These are phyloP conservation scores for Pseudevernia furfuracea DNA, from an alignment of 495 filamentous ascomycete species.

Conservation along the genomic window DNA sequence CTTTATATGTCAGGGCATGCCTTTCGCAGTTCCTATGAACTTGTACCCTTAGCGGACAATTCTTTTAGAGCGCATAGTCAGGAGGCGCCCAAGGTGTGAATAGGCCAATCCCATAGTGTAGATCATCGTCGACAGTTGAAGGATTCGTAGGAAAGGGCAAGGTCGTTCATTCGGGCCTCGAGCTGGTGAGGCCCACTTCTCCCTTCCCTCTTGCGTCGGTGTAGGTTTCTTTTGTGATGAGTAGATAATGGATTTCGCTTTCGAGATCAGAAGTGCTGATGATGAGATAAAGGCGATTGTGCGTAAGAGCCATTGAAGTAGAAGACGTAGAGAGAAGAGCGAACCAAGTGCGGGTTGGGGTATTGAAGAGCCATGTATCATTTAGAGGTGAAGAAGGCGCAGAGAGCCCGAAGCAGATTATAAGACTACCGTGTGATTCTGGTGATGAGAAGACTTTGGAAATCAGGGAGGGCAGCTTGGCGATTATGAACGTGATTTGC, in stretches of 20 bases:
- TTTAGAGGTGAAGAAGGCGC: slow-evolving; percentile 22
- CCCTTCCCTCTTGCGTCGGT: slow-evolving; percentile 1
- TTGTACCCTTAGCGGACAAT: slow-evolving; percentile 3
- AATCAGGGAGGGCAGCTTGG: slow-evolving; percentile 26
- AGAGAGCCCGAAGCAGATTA: slow-evolving; percentile 37
- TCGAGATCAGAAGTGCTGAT: slow-evolving; percentile 31
- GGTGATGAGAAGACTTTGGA: slow-evolving; percentile 22
- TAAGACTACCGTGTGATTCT: slow-evolving; percentile 32
- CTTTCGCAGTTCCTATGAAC: slow-evolving; percentile 1
- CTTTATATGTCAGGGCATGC: slow-evolving; percentile 1
- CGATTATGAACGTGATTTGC: slow-evolving; percentile 19
- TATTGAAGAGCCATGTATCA: slow-evolving; percentile 45
- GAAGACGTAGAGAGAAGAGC: slow-evolving; percentile 35
- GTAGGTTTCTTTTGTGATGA: slow-evolving; percentile 29
- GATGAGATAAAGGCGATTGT: slow-evolving; percentile 40
- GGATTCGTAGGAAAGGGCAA: slow-evolving; percentile 38
- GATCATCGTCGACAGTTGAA: too few species aligned
- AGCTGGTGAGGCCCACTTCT: slow-evolving; percentile 5
- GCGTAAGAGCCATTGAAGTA: slow-evolving; percentile 33
- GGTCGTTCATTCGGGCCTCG: slow-evolving; percentile 38
- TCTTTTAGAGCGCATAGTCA: background rate
- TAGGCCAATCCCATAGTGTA: too few species aligned
- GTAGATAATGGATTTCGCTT: slow-evolving; percentile 38
- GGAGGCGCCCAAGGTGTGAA: slow-evolving; percentile 2
- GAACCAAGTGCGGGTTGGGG: slow-evolving; percentile 37